These are phyloP conservation scores for Sporothrix dimorphospora DNA, from an alignment of 2,329 filamentous ascomycete species.

Conservation along the genomic window DNA sequence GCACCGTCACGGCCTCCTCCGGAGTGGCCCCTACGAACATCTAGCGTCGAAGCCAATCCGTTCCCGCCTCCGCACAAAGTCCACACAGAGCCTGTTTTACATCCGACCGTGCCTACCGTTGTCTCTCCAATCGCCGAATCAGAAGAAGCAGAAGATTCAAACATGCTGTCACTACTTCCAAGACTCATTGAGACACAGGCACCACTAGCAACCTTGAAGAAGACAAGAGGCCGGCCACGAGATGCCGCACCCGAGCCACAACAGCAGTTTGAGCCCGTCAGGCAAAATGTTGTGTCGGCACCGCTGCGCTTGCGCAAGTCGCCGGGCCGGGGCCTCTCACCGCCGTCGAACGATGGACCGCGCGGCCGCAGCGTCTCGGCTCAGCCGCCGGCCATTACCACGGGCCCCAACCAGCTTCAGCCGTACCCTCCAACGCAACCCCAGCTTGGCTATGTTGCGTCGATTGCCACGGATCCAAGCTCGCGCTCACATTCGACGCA, in stretches of 20 bases:
- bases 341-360: slow-evolving; percentile 40
- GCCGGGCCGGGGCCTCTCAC: slow-evolving; percentile 36
- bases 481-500: slow-evolving; percentile 41
- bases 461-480: slow-evolving; percentile 37
- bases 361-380: slow-evolving; percentile 54
- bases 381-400: slow-evolving; percentile 44
- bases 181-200: slow-evolving; percentile 19
- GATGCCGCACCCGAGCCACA: slow-evolving; percentile 1
- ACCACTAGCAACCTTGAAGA: slow-evolving; percentile 28
- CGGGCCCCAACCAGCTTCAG: not conserved
- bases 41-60: not conserved
- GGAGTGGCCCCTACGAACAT: slow-evolving; percentile 2
- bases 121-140: slow-evolving; percentile 10
- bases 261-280: slow-evolving; percentile 11
- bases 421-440: slow-evolving; percentile 36
- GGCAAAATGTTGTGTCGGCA: slow-evolving; percentile 27
- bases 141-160: slow-evolving; percentile 7
- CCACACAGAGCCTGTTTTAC: not conserved
- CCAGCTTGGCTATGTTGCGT: slow-evolving; percentile 41
- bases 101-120: not conserved
- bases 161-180: slow-evolving; percentile 23
- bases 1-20: not conserved
- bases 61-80: not conserved
- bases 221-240: slow-evolving; percentile 27
- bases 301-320: slow-evolving; percentile 37